Conservation (phyloP, 1,284 basidiomycete genomes). For the Caloboletus inedulis region DNA sequence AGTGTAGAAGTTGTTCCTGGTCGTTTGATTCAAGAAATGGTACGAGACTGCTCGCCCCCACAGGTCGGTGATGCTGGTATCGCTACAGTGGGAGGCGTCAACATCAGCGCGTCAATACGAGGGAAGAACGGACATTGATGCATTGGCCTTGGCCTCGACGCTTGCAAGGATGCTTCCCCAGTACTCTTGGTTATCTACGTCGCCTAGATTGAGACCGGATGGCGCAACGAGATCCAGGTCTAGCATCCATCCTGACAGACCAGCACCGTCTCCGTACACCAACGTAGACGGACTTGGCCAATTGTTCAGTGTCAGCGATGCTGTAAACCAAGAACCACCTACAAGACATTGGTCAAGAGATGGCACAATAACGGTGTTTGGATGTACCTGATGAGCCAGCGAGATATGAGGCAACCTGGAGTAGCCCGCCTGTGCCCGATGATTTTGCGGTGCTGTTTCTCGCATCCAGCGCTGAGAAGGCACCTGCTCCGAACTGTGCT, state of each 20-base stretch:
- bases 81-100: conserved; percentile 36
- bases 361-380: not conserved
- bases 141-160: conserved; percentile 52
- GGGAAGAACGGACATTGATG: conserved; percentile 45
- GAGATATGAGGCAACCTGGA: conserved; percentile 63
- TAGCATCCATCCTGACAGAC: conserved; percentile 55
- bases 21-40: conserved; percentile 65
- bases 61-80: conserved; percentile 60
- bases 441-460: conserved; percentile 53
- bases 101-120: not conserved
- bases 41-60: conserved; percentile 65
- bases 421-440: conserved; percentile 60
- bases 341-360: not conserved
- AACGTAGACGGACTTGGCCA: conserved; percentile 52
- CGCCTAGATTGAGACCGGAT: conserved; percentile 44
- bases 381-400: conserved; percentile 56
- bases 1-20: conserved; percentile 54
- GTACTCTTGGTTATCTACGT: conserved; percentile 51
- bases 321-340: conserved; percentile 68
- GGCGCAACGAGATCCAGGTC: conserved; percentile 56
- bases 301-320: conserved; percentile 56
- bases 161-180: conserved; percentile 59
- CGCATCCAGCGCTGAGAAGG: conserved; percentile 56
- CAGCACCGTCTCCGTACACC: conserved; percentile 50
- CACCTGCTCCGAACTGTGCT: conserved; percentile 58